Base-by-base conservation (phyloP, 495 filamentous ascomycete species). In the Lasiosphaeria miniovina region DNA sequence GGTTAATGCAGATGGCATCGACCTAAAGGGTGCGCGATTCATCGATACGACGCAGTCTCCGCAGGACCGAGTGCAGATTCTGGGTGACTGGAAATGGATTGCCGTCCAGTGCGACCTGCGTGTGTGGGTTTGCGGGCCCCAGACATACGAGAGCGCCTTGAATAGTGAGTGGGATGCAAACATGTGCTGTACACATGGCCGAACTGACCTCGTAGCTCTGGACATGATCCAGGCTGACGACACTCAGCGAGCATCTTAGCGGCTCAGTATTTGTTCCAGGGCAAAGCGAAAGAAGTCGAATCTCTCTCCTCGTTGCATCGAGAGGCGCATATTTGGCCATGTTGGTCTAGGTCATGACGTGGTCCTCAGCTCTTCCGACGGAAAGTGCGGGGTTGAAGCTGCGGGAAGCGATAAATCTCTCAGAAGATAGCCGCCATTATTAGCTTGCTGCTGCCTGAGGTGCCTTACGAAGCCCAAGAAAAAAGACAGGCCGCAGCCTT, bases 1-100 rank as follows among this genome's bases (percentile, higher is more conserved):
- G 75, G 59, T 78, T 60, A 48, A 78, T 75, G 61, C 75, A 78
- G 8, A 77, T 64, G 3, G 74, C 67, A 50, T 77, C 75, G 33
- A 67, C 64, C 73, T 71, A 76, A 0, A 76, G 32, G 3, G 55
- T 50, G 46, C 55, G 55, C 4, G 43, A 5, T 49, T 46, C 15
- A 31, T 52, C 38, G 12, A 15, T 9, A 11, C 17, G 49, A 4
- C 56, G 49, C 3, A 66, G 54, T 46, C 61, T 36, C 33, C 54
- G 45, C 32, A 68, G 43, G 12, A 65, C 59, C 5, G 56, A 53
- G 14, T 48, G 51, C 10, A 71, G 56, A 43, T 63, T 66, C 4
- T 41, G 36, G 1, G 61, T 63, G 1, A 68, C 61, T 3, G 46
- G 34, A 35, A 66, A 46, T 2, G 38, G 12, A 3, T 59, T 9